Conservation (phyloP, 2,329 filamentous ascomycete genomes). For the Colletotrichum sublineola region DNA sequence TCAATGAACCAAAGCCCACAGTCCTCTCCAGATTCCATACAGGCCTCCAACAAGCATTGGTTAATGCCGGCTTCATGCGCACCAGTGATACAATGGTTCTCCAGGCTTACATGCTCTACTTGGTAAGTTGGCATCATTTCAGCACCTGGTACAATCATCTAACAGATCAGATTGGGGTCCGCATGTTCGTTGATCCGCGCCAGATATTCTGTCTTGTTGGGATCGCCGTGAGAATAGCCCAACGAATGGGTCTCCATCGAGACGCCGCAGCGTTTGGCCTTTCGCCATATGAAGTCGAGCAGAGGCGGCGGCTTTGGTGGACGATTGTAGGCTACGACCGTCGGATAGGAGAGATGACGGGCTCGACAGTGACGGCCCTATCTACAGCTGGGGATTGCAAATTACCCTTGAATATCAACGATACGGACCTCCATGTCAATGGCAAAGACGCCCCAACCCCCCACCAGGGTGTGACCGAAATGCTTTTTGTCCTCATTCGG, state of each 20-base stretch:
- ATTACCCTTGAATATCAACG: conserved; percentile 72
- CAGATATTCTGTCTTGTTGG: conserved; percentile 73
- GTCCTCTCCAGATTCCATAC: conserved; percentile 67
- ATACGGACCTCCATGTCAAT: conserved; percentile 69
- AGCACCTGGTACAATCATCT: conserved; percentile 6
- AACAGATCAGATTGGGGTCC: conserved; percentile 55
- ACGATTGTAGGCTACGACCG: conserved; percentile 76
- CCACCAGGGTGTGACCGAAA: conserved; percentile 68
- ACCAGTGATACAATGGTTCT: conserved; percentile 74
- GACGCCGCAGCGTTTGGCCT: conserved; percentile 68
- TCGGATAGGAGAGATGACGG: conserved; percentile 76
- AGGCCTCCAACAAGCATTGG: conserved; percentile 73
- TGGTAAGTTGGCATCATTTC: conserved; percentile 61
- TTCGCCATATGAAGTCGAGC: conserved; percentile 74
- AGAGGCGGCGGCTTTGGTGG: conserved; percentile 82
- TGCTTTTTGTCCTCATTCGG: conserved; percentile 70
- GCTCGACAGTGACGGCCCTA: conserved; percentile 68
- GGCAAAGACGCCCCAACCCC: conserved; percentile 66
- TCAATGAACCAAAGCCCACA: conserved; percentile 65
- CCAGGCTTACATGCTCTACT: conserved; percentile 76
- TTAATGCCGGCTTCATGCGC: conserved; percentile 76
- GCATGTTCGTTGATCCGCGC: conserved; percentile 71
- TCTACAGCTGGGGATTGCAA: conserved; percentile 67
- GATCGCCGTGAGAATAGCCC: conserved; percentile 75
- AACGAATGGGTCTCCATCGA: conserved; percentile 76